Evolutionary conservation across 2,329 filamentous ascomycete species (phyloP).

Genomic region (Knufia fluminis): DNA sequence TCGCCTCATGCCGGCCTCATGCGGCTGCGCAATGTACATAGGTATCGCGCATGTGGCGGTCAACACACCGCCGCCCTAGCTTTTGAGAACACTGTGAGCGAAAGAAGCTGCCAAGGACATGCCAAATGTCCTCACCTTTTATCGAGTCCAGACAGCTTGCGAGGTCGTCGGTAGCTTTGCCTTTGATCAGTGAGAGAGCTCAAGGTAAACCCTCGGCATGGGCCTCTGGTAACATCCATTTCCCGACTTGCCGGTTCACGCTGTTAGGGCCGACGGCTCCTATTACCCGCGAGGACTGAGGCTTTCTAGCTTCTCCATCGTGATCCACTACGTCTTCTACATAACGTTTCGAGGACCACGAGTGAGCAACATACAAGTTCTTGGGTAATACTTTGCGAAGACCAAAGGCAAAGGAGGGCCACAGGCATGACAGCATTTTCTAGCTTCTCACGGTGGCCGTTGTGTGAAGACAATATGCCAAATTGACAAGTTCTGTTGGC

Average conservation of each 20-base stretch:
- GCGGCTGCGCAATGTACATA: not conserved
- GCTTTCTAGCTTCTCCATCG: not conserved
- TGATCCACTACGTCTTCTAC: not conserved
- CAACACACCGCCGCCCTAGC: slow-evolving; percentile 4
- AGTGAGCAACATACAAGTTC: no score
- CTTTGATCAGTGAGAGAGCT: no score
- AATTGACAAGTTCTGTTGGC: no score
- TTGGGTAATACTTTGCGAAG: not conserved
- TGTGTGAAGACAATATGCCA: no score
- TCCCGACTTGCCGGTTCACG: not conserved
- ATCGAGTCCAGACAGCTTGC: not conserved
- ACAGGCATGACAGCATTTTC: no score
- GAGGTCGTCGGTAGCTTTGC: no score
- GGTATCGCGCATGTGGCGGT: not conserved
- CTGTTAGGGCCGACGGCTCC: not conserved
- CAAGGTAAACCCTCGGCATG: not conserved
- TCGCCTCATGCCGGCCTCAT: not conserved
- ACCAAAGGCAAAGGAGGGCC: not conserved
- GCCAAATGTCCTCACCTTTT: no score
- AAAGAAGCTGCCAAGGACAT: not conserved
- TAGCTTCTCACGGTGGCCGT: no score
- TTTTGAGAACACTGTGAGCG: not conserved
- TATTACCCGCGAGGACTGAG: not conserved
- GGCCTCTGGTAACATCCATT: not conserved
- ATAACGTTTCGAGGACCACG: not conserved